A percentile compares a stretch with the other conserved stretches of the same genome.
Conservation (phyloP, 2,329 filamentous ascomycete genomes). For the Neonectria coccinea region DNA sequence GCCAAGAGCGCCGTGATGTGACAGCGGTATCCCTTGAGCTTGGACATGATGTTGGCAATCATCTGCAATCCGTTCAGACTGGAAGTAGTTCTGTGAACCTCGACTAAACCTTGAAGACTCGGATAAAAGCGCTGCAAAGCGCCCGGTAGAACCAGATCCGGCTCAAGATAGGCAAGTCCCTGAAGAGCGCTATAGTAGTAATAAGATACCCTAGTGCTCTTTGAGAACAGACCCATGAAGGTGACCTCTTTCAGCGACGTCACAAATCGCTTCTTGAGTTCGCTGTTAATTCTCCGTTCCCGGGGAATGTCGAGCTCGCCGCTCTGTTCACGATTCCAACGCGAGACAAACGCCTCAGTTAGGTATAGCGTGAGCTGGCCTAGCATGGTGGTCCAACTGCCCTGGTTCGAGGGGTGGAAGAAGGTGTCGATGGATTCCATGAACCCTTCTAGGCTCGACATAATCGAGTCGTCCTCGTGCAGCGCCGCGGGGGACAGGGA, state of each 20-base stretch:
- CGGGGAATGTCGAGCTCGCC: slow-evolving; percentile 89
- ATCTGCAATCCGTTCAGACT: slow-evolving; percentile 93
- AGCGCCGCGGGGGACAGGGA: slow-evolving; percentile 89
- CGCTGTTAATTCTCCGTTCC: slow-evolving; percentile 81
- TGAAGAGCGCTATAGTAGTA: slow-evolving; percentile 93
- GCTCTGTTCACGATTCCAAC: slow-evolving; percentile 95
- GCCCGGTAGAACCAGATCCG: slow-evolving; percentile 89
- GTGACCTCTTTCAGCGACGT: slow-evolving; percentile 89
- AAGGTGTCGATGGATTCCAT: slow-evolving; percentile 98
- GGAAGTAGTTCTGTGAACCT: slow-evolving; percentile 95
- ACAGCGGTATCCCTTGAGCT: slow-evolving; percentile 95
- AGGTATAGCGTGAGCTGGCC: slow-evolving; percentile 93
- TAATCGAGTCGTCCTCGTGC: slow-evolving; percentile 79
- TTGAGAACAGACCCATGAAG: slow-evolving; percentile 98
- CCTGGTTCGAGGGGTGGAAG: slow-evolving; percentile 97
- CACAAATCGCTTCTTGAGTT: slow-evolving; percentile 91
- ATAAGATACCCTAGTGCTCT: slow-evolving; percentile 90
- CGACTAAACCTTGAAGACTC: slow-evolving; percentile 93
- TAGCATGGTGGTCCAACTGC: slow-evolving; percentile 88
- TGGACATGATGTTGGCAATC: slow-evolving; percentile 89
- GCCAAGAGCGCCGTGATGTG: slow-evolving; percentile 96
- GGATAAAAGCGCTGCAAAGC: slow-evolving; percentile 97
- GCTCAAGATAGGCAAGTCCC: slow-evolving; percentile 89
- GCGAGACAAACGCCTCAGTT: slow-evolving; percentile 94
- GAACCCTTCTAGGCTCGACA: slow-evolving; percentile 88